These are phyloP conservation scores for Hypoxylon lienhwacheense DNA, from an alignment of 495 filamentous ascomycete species.

Conservation along the genomic window DNA sequence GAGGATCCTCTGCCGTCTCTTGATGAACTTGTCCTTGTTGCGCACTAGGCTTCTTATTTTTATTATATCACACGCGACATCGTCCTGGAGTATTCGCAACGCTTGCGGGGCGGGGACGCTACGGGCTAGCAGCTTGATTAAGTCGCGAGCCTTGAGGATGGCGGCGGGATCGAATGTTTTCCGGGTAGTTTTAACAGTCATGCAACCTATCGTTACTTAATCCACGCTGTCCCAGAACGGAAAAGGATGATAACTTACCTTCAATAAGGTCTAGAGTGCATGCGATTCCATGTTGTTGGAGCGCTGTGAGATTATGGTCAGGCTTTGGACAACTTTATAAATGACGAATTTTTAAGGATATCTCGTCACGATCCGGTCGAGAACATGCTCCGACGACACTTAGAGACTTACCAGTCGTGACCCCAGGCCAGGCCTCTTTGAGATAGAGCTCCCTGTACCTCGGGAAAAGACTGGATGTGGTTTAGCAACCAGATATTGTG, in stretches of 20 bases:
- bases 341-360: too few species aligned
- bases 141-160: constrained; percentile 90
- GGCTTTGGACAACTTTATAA: too few species aligned
- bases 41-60: constrained; percentile 85
- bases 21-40: constrained; percentile 97
- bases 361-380: too few species aligned
- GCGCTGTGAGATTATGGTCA: too few species aligned
- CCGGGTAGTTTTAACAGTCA: constrained; percentile 92
- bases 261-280: constrained; percentile 86
- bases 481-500: not conserved
- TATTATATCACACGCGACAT: constrained; percentile 86
- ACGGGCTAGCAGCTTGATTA: constrained; percentile 89
- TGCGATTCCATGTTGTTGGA: constrained; percentile 8
- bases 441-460: constrained; percentile 93
- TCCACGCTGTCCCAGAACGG: not conserved
- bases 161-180: constrained; percentile 94
- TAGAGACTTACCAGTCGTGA: too few species aligned
- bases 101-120: constrained; percentile 93
- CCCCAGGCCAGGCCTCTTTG: constrained; percentile 78
- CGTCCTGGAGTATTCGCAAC: constrained; percentile 92
- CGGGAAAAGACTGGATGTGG: constrained; percentile 64
- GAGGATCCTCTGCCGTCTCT: constrained; percentile 88
- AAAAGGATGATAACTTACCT: constrained; percentile 48
- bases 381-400: too few species aligned
- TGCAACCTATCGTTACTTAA: constrained; percentile 50